Evolutionary conservation across 2,329 filamentous ascomycete genomes (phyloP), one percentile per base, ranked within the genome.

Genomic region (Epichloe sp.): DNA sequence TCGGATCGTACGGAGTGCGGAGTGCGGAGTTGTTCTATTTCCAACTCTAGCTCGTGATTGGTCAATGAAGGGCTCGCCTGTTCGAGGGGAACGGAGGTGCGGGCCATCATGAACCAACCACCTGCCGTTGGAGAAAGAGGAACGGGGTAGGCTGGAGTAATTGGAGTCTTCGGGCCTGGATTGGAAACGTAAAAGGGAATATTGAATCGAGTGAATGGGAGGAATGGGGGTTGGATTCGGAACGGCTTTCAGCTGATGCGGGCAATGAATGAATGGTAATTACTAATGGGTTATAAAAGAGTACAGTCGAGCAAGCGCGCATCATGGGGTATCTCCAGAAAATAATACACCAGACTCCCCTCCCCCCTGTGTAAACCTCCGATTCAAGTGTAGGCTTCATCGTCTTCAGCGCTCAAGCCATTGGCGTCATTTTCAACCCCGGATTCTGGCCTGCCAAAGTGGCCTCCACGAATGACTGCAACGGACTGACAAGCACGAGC

Each of bases 391-490:
- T 3, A 38, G 36, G 3, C 14, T n/a, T 38, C 5, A n/a, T 8
- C 15, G 41, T 19, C 26, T 21, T 17, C 26, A 37, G 21, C 17
- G 14, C 17, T 35, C 14, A 48, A 5, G 52, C 53, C 23, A 57
- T 52, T 21, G 48, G 55, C 34, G 54, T 50, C 52, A 67, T 62
- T 51, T 62, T 57, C 45, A 68, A 46, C 11, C 66, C 65, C 0
- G 65, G 64, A 34, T 66, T 69, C 35, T 59, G 59, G 47, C 58
- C 60, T 37, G 59, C 56, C 31, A 69, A 43, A 11, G 57, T 60
- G 53, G 59, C 56, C 23, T 60, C 63, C 21, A 63, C 55, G 17
- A 63, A 47, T 23, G 62, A 53, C 52, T 54, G 51, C 49, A 64
- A 45, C 21, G 58, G 55, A 42, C 54, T 47, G 36, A 60, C 57